These are phyloP conservation scores for Tirmania nivea DNA, from an alignment of 495 filamentous ascomycete species.

Conservation along the genomic window DNA sequence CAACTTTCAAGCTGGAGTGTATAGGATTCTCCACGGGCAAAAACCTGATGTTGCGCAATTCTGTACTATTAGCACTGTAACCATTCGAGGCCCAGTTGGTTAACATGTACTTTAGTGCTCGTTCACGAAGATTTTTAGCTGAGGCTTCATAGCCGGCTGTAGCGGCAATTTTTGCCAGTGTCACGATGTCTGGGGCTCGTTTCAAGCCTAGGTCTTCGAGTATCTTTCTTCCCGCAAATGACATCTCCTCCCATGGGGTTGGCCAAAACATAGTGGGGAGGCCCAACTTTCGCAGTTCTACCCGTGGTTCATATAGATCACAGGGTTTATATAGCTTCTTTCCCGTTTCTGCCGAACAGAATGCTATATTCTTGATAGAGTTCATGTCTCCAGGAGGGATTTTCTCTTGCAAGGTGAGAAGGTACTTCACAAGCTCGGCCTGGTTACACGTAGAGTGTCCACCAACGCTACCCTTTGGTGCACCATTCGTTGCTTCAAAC, in stretches of 20 bases:
- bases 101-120: neutral
- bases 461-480: no score
- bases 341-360: conserved; percentile 36
- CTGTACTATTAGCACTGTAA: neutral
- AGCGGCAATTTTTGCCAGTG: neutral
- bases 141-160: neutral
- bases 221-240: neutral
- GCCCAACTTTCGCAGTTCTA: conserved; percentile 39
- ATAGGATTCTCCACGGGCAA: neutral
- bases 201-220: neutral
- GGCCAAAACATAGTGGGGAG: conserved; percentile 63
- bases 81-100: neutral
- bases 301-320: conserved; percentile 69
- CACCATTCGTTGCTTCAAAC: neutral
- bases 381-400: conserved; percentile 69
- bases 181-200: neutral
- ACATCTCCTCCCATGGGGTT: neutral
- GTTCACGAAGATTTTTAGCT: neutral
- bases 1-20: no score
- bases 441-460: conserved; percentile 51
- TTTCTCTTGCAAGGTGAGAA: conserved; percentile 71
- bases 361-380: conserved; percentile 48
- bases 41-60: neutral
- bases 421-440: conserved; percentile 85
- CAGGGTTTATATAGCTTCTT: conserved; percentile 46